phyloP scores from a whole-genome alignment of 495 filamentous ascomycete species.

The Daldinia childiae region DNA sequence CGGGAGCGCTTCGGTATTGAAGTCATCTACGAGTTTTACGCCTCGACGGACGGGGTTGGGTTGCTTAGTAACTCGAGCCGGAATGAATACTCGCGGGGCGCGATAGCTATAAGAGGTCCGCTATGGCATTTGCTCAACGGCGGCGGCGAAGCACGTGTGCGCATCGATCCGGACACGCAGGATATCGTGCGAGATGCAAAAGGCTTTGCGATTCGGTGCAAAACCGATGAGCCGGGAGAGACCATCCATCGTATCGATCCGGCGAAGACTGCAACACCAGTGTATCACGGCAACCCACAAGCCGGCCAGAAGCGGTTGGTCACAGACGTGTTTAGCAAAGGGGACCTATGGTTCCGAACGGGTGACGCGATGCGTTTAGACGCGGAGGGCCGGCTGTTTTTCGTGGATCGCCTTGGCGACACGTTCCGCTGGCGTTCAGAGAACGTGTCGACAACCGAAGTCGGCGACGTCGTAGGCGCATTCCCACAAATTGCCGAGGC shows the following conservation, averaged over 20 bases:
- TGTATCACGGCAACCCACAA: constrained; percentile 71
- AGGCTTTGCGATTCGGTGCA: constrained; percentile 70
- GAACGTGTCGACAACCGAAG: constrained; percentile 83
- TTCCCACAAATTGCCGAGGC: constrained; percentile 74
- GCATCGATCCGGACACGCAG: constrained; percentile 71
- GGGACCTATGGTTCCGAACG: constrained; percentile 77
- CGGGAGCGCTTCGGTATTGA: constrained; percentile 68
- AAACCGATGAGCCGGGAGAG: constrained; percentile 71
- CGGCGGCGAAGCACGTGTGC: constrained; percentile 68
- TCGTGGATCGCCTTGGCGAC: constrained; percentile 79
- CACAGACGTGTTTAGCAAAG: constrained; percentile 74
- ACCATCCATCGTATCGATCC: constrained; percentile 74
- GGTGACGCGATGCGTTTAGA: constrained; percentile 75
- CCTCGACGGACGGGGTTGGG: constrained; percentile 67
- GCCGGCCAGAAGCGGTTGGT: constrained; percentile 73
- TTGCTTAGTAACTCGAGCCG: constrained; percentile 57
- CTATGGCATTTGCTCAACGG: constrained; percentile 60
- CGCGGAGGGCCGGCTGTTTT: constrained; percentile 75
- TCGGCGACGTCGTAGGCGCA: constrained; percentile 69
- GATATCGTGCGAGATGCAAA: constrained; percentile 68
- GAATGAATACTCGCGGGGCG: constrained; percentile 66
- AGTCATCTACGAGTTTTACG: constrained; percentile 70
- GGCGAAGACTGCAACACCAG: constrained; percentile 57
- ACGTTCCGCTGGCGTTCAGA: constrained; percentile 87
- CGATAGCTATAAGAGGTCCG: constrained; percentile 74